A percentile compares a stretch with the other conserved stretches of the same genome.
Conservation (phyloP, 805 yeast species). For the Metschnikowia orientalis region DNA sequence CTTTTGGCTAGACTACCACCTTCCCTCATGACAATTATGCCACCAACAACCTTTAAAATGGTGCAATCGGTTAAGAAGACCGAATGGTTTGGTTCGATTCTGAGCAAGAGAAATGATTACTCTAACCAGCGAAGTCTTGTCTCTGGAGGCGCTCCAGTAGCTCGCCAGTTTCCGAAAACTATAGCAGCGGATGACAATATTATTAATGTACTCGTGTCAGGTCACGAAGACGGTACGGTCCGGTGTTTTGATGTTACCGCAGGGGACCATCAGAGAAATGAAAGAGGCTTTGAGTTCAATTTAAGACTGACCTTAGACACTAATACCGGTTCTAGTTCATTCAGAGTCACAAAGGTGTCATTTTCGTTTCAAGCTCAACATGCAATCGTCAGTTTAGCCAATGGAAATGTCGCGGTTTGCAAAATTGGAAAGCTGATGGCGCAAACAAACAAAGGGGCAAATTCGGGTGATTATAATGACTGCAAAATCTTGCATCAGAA, state of each 20-base stretch:
- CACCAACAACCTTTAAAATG: conserved; percentile 55
- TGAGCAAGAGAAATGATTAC: conserved; percentile 30
- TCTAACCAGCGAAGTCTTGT: conserved; percentile 46
- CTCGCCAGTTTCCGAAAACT: conserved; percentile 22
- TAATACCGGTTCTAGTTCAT: conserved; percentile 29
- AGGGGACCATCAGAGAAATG: conserved; percentile 48
- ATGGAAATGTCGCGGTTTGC: conserved; percentile 74
- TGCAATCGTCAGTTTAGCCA: conserved; percentile 58
- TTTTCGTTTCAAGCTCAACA: conserved; percentile 78
- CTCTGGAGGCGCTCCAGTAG: conserved; percentile 76
- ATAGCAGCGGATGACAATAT: conserved; percentile 41
- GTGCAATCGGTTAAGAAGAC: conserved; percentile 53
- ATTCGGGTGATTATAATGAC: conserved; percentile 23
- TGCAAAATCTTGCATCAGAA: conserved; percentile 31
- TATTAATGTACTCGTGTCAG: conserved; percentile 59
- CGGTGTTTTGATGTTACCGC: conserved; percentile 81
- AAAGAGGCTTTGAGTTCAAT: conserved; percentile 29
- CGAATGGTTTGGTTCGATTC: conserved; percentile 71
- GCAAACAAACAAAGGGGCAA: conserved; percentile 6
- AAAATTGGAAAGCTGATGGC: conserved; percentile 48
- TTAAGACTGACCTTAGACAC: conserved; percentile 32
- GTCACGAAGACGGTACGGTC: conserved; percentile 81
- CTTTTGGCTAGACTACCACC: conserved; percentile 60
- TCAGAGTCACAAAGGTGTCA: conserved; percentile 55
- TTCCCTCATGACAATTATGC: conserved; percentile 71